Evolutionary conservation across 2,329 filamentous ascomycete species (phyloP), one percentile per base, ranked within the genome.

Genomic region (Triangularia verruculosa): DNA sequence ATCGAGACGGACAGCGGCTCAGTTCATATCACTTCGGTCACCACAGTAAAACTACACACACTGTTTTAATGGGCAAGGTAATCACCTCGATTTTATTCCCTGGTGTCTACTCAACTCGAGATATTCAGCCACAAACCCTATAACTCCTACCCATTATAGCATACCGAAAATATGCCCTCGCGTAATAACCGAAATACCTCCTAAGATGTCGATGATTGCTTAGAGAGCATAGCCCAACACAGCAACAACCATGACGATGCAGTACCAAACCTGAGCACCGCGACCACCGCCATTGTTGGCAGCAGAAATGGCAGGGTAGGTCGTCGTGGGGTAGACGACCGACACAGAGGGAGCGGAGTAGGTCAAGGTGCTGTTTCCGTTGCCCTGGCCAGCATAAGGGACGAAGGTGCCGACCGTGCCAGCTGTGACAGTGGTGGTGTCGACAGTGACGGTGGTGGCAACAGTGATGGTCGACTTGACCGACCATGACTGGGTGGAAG

Each of bases 281-380:
- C 58, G 43, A 39, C 58, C 43, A 12, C 57, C 47, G 6, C 34
- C 53, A 52, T 57, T 54, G 62, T 34, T 63, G 57, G 58, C 27
- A 55, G 52, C 56, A 47, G 56, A 32, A 24, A 11, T 13, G 11
- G 25, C 13, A 13, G 22, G 15, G 9, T 15, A 28, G 22, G 4
- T 9, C 1, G 20, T 6, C 56, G n/a, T 7, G 47, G 57, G 59
- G 59, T 24, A 43, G 30, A 17, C 43, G 22, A 4, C 5, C 32
- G 12, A 27, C 15, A 57, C 51, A 25, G 61, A 53, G 51, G 65
- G 63, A 22, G 54, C 6, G 54, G 52, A 34, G 53, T 62, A 62
- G 34, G 61, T 62, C 13, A 58, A 54, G 56, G 20, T 67, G 55
- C 61, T 32, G 63, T 67, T 67, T 22, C 30, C 56, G 30, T 15